Base-by-base conservation (phyloP, 768 basidiomycete genomes). In the Podaxis sp. region DNA sequence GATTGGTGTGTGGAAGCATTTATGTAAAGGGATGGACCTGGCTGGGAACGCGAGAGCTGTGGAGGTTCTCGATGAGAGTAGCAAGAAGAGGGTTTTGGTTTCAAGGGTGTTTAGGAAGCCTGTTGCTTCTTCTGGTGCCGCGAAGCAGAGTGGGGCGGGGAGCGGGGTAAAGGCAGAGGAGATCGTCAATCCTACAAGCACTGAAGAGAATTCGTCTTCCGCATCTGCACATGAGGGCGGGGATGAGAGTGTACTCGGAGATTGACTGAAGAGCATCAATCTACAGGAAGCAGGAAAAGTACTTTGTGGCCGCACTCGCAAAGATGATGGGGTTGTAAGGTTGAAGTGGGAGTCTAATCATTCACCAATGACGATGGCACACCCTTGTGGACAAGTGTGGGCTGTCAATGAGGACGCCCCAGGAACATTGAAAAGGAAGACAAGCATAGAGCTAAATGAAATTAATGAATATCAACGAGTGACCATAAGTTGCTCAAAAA, bases 261-360 rank as follows among this genome's bases (percentile, higher is more conserved):
- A 15, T 6, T 41, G 17, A n/a, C 2, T 25, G n/a, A 49, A 38
- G 9, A 54, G 74, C 86, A 9, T 74, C 74, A 0, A 72, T 86
- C 66, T 86, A 88, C 64, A 75, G 74, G 36, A 88, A 85, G 68
- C 87, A 87, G 63, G 85, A 86, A 67, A 73, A 79, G 25, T 82
- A 78, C 64, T 72, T 88, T 27, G 66, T 80, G 17, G 70, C 77
- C 1, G 86, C 85, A 1, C 69, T 89, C 19, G 65, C 72, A 33
- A 77, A 78, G 66, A 86, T 87, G 85, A 73, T 80, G 0, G 74
- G 78, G 2, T 75, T 89, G 64, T 69, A 22, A 76, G 78, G 27
- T 83, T 89, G 67, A 76, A 75, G 29, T 89, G 88, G 86, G 79
- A 83, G 4, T 86, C 83, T 67, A 85, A 83, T 66, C 86, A 87